These are phyloP conservation scores for Colletotrichum higginsianum DNA, from an alignment of 2,329 filamentous ascomycete species.

Conservation along the genomic window DNA sequence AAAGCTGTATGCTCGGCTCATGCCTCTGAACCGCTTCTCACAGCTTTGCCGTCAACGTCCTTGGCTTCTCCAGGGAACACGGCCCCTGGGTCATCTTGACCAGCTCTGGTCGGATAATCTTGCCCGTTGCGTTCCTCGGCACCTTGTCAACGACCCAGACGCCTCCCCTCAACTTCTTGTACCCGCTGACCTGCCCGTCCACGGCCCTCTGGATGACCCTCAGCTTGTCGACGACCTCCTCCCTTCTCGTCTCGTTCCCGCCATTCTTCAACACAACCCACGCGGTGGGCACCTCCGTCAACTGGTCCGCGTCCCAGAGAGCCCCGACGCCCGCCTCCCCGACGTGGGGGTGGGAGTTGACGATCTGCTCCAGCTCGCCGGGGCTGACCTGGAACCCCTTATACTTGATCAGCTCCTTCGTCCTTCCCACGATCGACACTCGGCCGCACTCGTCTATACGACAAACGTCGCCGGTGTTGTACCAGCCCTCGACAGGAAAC, in stretches of 20 bases:
- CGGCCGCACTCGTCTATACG: slow-evolving; percentile 51
- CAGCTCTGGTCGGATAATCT: slow-evolving; percentile 54
- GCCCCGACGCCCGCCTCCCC: slow-evolving; percentile 54
- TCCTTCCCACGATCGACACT: slow-evolving; percentile 55
- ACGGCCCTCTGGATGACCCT: slow-evolving; percentile 43
- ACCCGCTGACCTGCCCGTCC: slow-evolving; percentile 56
- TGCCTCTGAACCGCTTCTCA: not conserved
- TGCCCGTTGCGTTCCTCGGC: slow-evolving; percentile 56
- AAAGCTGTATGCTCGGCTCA: no score
- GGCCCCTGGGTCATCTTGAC: slow-evolving; percentile 49
- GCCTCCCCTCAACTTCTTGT: slow-evolving; percentile 58
- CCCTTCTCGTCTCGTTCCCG: slow-evolving; percentile 31
- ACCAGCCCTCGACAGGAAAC: slow-evolving; percentile 58
- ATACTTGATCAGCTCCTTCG: slow-evolving; percentile 60
- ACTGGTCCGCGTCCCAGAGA: slow-evolving; percentile 54
- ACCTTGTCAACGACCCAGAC: slow-evolving; percentile 52
- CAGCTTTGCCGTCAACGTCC: slow-evolving; percentile 18
- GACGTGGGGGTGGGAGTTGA: slow-evolving; percentile 56
- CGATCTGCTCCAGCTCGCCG: slow-evolving; percentile 53
- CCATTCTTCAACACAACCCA: slow-evolving; percentile 53
- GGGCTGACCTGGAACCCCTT: slow-evolving; percentile 59
- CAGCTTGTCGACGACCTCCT: slow-evolving; percentile 32
- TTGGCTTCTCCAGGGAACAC: slow-evolving; percentile 47
- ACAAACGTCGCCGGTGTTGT: slow-evolving; percentile 63
- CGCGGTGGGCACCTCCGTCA: slow-evolving; percentile 56